Evolutionary conservation across 1,284 basidiomycete species (phyloP), one percentile per base, ranked within the genome.

Genomic region (Pyrrhoderma noxium): DNA sequence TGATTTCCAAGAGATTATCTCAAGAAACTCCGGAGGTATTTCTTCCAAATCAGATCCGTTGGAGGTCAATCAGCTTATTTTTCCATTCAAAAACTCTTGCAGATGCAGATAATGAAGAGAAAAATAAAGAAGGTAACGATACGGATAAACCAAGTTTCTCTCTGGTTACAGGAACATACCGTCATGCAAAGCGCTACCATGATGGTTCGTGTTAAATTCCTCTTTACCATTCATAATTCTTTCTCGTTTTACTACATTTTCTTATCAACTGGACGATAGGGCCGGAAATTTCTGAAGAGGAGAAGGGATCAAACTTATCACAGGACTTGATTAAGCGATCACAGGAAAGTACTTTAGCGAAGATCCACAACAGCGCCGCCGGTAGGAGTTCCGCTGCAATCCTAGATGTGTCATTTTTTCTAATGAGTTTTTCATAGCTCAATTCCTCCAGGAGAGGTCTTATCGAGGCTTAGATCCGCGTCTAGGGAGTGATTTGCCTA

Each of bases 391-490:
- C 11, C 31, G 18, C 21, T 4, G 16, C n/a, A 19, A 31, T 31
- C 7, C 21, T 40, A 16, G 5, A 25, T 14, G 13, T 22, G 21
- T 5, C 41, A 40, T 40, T 21, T 18, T 49, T 13, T 11, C 25
- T 40, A 39, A 27, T 18, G 38, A 23, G 52, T 18, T 49, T 18
- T 21, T 45, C 41, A 36, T 59, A 84, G 86, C 74, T 1, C 74
- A 82, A 61, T 90, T 85, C 63, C 65, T 92, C 8, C 77, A 81
- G 43, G 68, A 69, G 21, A 74, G 93, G 23, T 80, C 79, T 0
- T 99, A 89, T 70, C 80, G 77, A 51, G 96, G 95, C 0, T 71
- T 99, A 9, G 94, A 98, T 58, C 72, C 79, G 23, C 75, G 89
- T 8, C 62, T 87, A 13, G 93, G 92, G 0, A 70, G 88, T 64